A percentile compares a stretch with the other conserved stretches of the same genome.
Conservation (phyloP, 345 rosid genomes). For the Excoecaria cochinchinensis region DNA sequence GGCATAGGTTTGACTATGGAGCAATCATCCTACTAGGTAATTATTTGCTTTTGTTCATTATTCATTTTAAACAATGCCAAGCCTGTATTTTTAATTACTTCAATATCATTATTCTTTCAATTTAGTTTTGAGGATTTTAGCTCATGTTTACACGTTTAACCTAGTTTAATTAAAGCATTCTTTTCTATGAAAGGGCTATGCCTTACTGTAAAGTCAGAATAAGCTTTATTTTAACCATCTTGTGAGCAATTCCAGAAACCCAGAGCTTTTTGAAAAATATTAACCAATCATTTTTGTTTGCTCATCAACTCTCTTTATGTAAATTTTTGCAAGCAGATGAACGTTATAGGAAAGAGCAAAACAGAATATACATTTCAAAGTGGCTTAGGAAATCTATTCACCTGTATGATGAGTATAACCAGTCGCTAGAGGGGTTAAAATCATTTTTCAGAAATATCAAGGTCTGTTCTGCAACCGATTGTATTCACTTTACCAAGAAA, state of each 20-base stretch:
- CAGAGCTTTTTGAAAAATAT: not conserved
- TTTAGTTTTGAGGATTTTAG: not conserved
- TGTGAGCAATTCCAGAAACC: not conserved
- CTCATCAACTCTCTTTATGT: not conserved
- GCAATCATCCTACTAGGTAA: slow-evolving; percentile 88
- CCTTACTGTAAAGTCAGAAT: not conserved
- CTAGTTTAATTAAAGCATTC: not conserved
- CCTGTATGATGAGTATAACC: slow-evolving; percentile 55
- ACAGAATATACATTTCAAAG: slow-evolving; percentile 69
- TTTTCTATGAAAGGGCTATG: not conserved
- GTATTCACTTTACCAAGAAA: not conserved
- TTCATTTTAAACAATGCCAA: not conserved
- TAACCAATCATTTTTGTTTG: not conserved
- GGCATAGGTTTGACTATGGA: slow-evolving; percentile 88
- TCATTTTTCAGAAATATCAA: slow-evolving; percentile 73
- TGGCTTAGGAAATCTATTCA: slow-evolving; percentile 87
- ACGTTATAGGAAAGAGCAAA: slow-evolving; percentile 74
- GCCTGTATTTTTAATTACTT: not conserved
- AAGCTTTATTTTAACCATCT: not conserved
- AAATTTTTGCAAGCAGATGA: slow-evolving; percentile 54
- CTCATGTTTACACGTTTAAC: not conserved
- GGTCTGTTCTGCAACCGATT: slow-evolving; percentile 39
- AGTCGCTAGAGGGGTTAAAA: slow-evolving; percentile 57
- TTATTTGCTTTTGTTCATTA: slow-evolving; percentile 6
- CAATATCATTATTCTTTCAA: not conserved